These are phyloP conservation scores for Bondarzewia mesenterica DNA, from an alignment of 1,284 basidiomycete genomes.

Conservation along the genomic window DNA sequence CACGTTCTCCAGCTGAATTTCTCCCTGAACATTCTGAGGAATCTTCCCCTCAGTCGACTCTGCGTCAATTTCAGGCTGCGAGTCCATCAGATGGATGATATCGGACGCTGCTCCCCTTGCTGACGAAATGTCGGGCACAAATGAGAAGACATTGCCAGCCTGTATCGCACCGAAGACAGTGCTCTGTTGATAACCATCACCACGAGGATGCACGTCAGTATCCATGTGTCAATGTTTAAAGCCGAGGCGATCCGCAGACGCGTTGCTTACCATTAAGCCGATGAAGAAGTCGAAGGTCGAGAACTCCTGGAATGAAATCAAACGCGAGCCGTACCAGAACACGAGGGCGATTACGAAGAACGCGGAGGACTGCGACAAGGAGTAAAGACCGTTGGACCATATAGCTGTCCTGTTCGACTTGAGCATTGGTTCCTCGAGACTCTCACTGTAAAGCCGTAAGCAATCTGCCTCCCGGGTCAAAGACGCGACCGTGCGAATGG, in stretches of 20 bases:
- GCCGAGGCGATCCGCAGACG: no score
- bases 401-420: constrained; percentile 61
- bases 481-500: constrained; percentile 92
- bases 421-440: constrained; percentile 65
- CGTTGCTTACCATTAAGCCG: constrained; percentile 73
- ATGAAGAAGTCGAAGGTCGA: constrained; percentile 74
- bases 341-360: constrained; percentile 85
- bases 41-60: constrained; percentile 69
- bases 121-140: constrained; percentile 89
- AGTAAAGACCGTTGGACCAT: constrained; percentile 71
- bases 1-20: constrained; percentile 74
- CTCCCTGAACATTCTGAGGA: constrained; percentile 49
- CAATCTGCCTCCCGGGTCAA: constrained; percentile 84
- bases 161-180: constrained; percentile 73
- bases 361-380: constrained; percentile 70
- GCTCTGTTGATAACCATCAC: constrained; percentile 46
- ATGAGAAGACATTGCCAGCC: constrained; percentile 83
- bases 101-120: constrained; percentile 76
- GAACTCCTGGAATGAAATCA: constrained; percentile 57
- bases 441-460: constrained; percentile 61
- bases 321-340: constrained; percentile 77
- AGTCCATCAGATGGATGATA: constrained; percentile 76
- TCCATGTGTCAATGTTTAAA: no score
- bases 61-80: constrained; percentile 75
- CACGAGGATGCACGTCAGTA: no score